Base-by-base conservation (phyloP, 768 basidiomycete genomes). In the Termitomyces bulborhizus region DNA sequence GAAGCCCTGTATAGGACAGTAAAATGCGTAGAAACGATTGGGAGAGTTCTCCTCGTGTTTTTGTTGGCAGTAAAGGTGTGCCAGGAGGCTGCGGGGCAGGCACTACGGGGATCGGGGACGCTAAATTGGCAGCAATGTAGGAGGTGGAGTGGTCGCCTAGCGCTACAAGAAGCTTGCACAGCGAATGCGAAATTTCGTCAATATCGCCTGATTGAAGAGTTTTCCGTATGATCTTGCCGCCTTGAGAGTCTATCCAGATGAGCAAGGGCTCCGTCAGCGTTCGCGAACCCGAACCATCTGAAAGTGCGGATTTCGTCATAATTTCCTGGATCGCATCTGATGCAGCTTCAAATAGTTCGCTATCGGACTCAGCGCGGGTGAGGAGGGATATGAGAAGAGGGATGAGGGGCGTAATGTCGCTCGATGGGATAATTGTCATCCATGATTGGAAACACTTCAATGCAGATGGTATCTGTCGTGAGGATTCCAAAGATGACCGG, bases 211-310 rank as follows among this genome's bases (percentile, higher is more conserved):
- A 67, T 46, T 62, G 56, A 13, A 73, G 53, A 2, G 66, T 69
- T 3, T 59, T 55, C 57, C 78, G 63, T 15, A 73, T 58, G 21
- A 88, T 80, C 12, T 65, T 62, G 26, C 72, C 67, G 7, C 87
- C 90, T 43, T 76, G 72, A 0, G 72, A 66, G 56, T 85, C 77
- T 0, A 86, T 64, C 92, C 93, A 98, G 3, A 84, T 69, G n/a
- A 97, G 73, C 6, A 98, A 72, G 2, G 94, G 94, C 63, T 94
- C 90, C 0, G 93, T 93, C 31, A 95, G 77, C 0, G 86, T 79
- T 52, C 79, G 80, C 16, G 78, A 77, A 1, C 88, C 90, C 26
- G 78, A 73, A 0, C 90, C 90, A 51, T 86, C 81, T 0, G 85
- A 76, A 31, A 94, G 75, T 0, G 86, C 76, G 1, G 93, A 90